Conservation (phyloP, 176 grass and related monocot species). For the Ensete ventricosum region DNA sequence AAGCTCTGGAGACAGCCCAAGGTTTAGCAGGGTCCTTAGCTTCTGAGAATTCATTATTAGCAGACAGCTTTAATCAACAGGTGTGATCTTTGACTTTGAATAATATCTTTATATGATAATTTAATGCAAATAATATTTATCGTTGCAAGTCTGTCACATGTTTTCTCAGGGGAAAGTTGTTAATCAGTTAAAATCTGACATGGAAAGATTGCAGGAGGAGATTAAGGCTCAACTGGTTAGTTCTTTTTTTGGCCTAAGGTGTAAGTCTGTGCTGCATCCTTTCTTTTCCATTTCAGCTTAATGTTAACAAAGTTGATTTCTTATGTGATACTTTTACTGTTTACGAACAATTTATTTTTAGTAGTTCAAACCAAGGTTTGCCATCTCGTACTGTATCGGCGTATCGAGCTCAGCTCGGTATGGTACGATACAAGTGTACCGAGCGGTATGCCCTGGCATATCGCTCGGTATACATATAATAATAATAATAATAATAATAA, state of each 20-base stretch:
- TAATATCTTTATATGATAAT: background rate
- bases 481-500: too few species aligned
- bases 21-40: slow-evolving; percentile 53
- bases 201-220: slow-evolving; percentile 78
- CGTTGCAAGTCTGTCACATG: background rate
- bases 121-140: background rate
- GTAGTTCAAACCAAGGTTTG: too few species aligned
- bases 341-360: background rate
- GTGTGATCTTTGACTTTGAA: slow-evolving; percentile 29
- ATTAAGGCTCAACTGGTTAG: slow-evolving; percentile 86
- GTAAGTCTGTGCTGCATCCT: background rate
- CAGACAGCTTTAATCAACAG: slow-evolving; percentile 89
- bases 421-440: too few species aligned
- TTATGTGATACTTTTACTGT: background rate
- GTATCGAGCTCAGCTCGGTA: too few species aligned
- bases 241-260: slow-evolving; percentile 9
- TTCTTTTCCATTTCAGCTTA: slow-evolving; percentile 2
- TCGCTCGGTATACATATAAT: too few species aligned
- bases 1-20: slow-evolving; percentile 65
- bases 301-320: background rate
- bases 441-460: too few species aligned
- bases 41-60: slow-evolving; percentile 74
- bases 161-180: slow-evolving; percentile 63
- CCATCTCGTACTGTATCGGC: too few species aligned
- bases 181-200: slow-evolving; percentile 83